phyloP scores from a whole-genome alignment of 73 alveolate genomes.

The Stentor coeruleus region DNA sequence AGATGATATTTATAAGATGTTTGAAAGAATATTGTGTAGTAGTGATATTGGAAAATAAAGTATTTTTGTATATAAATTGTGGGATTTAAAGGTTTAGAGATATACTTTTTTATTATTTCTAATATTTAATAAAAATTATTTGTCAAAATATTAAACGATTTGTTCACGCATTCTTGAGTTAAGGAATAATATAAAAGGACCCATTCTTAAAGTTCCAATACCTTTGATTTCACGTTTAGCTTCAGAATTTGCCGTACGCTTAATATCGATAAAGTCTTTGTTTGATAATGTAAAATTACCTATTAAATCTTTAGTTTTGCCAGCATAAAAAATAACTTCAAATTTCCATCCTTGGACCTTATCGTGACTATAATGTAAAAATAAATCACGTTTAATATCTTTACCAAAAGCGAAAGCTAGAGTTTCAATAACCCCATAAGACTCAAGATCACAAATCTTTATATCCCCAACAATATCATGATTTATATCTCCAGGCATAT shows the following conservation, averaged over 20 bases:
- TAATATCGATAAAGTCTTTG: not conserved
- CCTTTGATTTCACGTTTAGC: not conserved
- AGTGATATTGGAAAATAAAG: no score
- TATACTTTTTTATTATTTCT: not conserved
- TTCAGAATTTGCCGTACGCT: conserved; percentile 2
- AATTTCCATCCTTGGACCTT: not conserved
- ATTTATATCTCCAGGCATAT: conserved; percentile 3
- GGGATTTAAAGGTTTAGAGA: no score
- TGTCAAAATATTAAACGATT: not conserved
- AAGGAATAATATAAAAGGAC: not conserved
- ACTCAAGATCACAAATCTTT: not conserved
- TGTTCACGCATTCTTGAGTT: conserved; percentile 17
- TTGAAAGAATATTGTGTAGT: no score
- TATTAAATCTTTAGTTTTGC: not conserved
- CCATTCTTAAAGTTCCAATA: conserved; percentile 13
- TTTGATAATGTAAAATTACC: not conserved
- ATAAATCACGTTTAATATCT: not conserved
- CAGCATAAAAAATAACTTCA: conserved; percentile 3
- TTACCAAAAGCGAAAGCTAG: not conserved
- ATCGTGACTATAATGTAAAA: not conserved
- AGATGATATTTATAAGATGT: no score
- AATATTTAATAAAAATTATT: not conserved
- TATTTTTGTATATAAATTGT: no score
- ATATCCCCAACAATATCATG: not conserved
- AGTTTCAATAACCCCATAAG: not conserved